Conservation (phyloP, 1,284 basidiomycete genomes). For the Leccinum pachyderme region DNA sequence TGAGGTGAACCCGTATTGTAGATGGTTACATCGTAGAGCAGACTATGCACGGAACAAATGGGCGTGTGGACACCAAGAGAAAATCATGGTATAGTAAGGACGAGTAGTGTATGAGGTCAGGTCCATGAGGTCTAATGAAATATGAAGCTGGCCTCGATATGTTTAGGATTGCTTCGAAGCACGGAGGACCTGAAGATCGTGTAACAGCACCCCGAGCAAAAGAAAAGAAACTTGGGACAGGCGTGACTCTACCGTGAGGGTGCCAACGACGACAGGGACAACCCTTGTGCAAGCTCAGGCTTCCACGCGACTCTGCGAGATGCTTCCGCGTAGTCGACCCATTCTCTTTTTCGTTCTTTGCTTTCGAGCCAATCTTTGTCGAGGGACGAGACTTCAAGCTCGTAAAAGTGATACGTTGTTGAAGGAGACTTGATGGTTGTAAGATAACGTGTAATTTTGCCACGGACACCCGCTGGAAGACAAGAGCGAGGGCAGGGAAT, state of each 20-base stretch:
- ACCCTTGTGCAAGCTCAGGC: conserved; percentile 69
- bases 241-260: conserved; percentile 36
- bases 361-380: conserved; percentile 77
- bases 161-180: conserved; percentile 10
- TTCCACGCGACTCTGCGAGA: conserved; percentile 74
- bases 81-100: conserved; percentile 30
- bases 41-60: conserved; percentile 28
- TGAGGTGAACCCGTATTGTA: conserved; percentile 20
- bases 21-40: conserved; percentile 31
- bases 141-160: conserved; percentile 16
- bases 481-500: conserved; percentile 36
- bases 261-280: conserved; percentile 66
- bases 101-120: conserved; percentile 29
- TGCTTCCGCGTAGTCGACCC: conserved; percentile 82
- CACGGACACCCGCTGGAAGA: conserved; percentile 72
- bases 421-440: conserved; percentile 74
- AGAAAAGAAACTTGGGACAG: neutral
- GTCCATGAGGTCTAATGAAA: conserved; percentile 24
- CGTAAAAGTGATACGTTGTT: conserved; percentile 83
- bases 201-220: conserved; percentile 9
- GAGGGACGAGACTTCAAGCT: conserved; percentile 72
- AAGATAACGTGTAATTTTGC: conserved; percentile 73
- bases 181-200: conserved; percentile 10
- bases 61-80: conserved; percentile 11
- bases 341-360: conserved; percentile 73